A percentile compares a stretch with the other conserved stretches of the same genome.
phyloP scores from a whole-genome alignment of 345 rosid species.

The Camelina laxa region DNA sequence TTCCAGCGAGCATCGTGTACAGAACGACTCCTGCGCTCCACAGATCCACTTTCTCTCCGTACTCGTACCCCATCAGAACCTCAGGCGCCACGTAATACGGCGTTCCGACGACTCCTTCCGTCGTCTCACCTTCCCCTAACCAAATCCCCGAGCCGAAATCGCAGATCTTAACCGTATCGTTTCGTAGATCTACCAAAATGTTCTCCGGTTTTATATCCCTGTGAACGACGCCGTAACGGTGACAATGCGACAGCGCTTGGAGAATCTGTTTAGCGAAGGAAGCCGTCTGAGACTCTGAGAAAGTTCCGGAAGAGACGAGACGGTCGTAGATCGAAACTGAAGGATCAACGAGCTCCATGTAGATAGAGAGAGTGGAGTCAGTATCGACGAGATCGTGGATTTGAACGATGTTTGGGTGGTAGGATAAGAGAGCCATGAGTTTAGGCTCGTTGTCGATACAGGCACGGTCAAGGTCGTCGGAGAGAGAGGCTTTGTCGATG shows the following conservation, averaged over 20 bases:
- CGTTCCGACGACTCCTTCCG: constrained; percentile 71
- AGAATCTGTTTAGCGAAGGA: constrained; percentile 55
- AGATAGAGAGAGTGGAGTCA: constrained; percentile 58
- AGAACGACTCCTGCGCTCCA: constrained; percentile 85
- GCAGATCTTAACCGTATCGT: constrained; percentile 53
- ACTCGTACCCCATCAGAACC: constrained; percentile 63
- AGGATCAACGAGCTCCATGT: constrained; percentile 62
- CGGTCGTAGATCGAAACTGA: constrained; percentile 57
- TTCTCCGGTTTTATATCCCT: constrained; percentile 87
- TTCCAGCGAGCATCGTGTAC: constrained; percentile 76
- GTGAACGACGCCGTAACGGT: constrained; percentile 67
- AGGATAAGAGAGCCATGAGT: constrained; percentile 61
- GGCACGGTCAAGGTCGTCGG: constrained; percentile 61
- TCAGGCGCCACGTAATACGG: constrained; percentile 94
- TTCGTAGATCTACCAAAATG: constrained; percentile 55
- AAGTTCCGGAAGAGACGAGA: constrained; percentile 30
- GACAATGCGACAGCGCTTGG: constrained; percentile 69
- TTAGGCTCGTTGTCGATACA: constrained; percentile 77
- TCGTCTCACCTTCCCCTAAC: constrained; percentile 45
- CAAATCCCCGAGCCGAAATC: constrained; percentile 77
- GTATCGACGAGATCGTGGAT: constrained; percentile 62
- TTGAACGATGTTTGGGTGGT: constrained; percentile 65
- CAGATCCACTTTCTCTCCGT: constrained; percentile 69
- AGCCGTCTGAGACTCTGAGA: constrained; percentile 62
- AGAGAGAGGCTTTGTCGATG: constrained; percentile 58